Percentiles rank a stretch among this genome's conserved stretches.
phyloP scores from a whole-genome alignment of 2,329 filamentous ascomycete genomes.

The Neospermospora avenae region DNA sequence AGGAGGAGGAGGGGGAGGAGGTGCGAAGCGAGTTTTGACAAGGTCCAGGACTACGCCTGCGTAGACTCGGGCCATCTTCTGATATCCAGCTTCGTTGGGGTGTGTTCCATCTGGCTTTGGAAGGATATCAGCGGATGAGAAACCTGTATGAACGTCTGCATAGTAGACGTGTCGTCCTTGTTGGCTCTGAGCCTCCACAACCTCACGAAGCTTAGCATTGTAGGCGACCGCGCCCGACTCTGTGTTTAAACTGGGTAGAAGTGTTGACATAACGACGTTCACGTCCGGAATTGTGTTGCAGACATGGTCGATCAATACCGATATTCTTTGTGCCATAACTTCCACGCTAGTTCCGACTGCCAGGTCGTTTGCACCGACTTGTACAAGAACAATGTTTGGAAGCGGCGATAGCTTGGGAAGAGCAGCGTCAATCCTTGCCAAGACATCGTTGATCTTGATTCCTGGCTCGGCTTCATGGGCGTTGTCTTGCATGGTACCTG shows the following conservation, averaged over 20 bases:
- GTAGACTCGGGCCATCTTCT: slow-evolving; percentile 4
- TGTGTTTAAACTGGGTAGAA: neutral
- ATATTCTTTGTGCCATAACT: slow-evolving; percentile 1
- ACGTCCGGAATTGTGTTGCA: neutral
- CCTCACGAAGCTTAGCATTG: neutral
- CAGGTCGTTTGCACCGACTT: slow-evolving; percentile 4
- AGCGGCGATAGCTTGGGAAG: neutral
- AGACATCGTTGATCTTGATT: neutral
- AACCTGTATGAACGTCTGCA: slow-evolving; percentile 1
- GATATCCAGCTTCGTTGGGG: slow-evolving; percentile 1
- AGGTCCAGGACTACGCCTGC: neutral
- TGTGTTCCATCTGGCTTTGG: neutral
- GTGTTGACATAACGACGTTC: neutral
- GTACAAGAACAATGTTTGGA: slow-evolving; percentile 3
- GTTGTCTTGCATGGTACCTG: neutral
- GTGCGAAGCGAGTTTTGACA: neutral
- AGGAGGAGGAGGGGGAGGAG: neutral
- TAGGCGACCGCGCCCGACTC: neutral
- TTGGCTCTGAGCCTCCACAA: neutral
- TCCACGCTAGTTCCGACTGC: neutral
- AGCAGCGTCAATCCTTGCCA: neutral
- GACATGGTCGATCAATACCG: neutral
- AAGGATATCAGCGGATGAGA: neutral
- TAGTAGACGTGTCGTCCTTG: slow-evolving; percentile 4
- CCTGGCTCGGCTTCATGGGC: neutral